Conservation (phyloP, 2,329 filamentous ascomycete species). For the Cercospora sp. region DNA sequence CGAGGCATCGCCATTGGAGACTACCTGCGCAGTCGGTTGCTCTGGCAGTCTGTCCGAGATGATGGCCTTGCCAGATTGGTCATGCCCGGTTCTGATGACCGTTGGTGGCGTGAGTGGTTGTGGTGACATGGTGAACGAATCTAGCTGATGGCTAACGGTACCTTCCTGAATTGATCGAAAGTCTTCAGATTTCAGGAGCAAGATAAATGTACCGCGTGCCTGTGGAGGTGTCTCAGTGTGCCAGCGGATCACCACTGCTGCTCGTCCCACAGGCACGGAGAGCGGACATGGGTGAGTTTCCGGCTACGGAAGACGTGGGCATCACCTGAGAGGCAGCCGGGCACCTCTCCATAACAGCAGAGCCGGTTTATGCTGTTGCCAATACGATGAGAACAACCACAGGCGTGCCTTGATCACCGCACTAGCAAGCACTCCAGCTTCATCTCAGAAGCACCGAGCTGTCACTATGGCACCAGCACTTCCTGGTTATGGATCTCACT, state of each 20-base stretch:
- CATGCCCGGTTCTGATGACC: slow-evolving; percentile 35
- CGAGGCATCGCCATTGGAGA: slow-evolving; percentile 42
- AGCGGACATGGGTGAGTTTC: background rate
- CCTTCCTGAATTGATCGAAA: background rate
- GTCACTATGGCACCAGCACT: slow-evolving; percentile 10
- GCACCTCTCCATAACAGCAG: background rate
- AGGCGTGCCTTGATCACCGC: background rate
- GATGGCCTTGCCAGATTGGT: slow-evolving; percentile 35
- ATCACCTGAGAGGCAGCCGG: background rate
- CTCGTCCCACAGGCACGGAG: background rate
- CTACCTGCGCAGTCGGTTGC: slow-evolving; percentile 30
- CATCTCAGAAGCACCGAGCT: background rate
- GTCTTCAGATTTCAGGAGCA: background rate
- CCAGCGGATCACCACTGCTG: background rate
- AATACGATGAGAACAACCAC: background rate
- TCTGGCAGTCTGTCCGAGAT: slow-evolving; percentile 30
- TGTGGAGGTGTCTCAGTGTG: background rate
- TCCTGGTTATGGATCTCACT: slow-evolving; percentile 41
- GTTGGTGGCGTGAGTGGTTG: slow-evolving; percentile 18
- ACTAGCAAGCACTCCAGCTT: background rate
- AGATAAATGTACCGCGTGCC: background rate
- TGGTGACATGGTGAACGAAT: slow-evolving; percentile 14
- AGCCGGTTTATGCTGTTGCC: background rate
- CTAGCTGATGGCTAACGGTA: background rate
- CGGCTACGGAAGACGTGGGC: slow-evolving; percentile 21